Conservation (phyloP, 305 asterid genomes). For the Solanum hybrid region DNA sequence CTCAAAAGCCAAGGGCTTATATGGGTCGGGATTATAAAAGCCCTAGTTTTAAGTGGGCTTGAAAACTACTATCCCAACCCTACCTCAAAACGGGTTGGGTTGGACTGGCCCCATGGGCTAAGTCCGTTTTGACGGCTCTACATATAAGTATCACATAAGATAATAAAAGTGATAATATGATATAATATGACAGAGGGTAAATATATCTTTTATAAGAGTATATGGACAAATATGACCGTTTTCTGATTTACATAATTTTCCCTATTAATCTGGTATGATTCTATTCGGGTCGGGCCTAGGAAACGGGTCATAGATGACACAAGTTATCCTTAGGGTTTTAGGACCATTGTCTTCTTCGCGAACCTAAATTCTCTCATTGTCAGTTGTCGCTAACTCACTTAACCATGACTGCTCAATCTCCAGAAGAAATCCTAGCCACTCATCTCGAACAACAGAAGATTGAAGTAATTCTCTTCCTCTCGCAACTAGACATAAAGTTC, state of each 20-base stretch:
- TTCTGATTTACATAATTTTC: not conserved
- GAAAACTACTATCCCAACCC: not conserved
- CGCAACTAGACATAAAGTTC: not conserved
- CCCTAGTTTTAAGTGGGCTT: not conserved
- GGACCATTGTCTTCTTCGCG: not conserved
- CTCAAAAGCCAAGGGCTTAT: not conserved
- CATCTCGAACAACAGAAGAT: slow-evolving; percentile 38
- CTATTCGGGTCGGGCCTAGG: not conserved
- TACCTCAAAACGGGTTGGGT: too few relatives aligned
- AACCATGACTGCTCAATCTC: slow-evolving; percentile 39
- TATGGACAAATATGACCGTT: not conserved
- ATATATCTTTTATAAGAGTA: too few relatives aligned
- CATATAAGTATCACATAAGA: not conserved
- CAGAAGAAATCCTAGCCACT: slow-evolving; percentile 36
- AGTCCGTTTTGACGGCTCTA: not conserved
- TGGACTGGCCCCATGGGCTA: not conserved
- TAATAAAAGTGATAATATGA: not conserved
- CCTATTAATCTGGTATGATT: not conserved
- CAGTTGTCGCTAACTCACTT: not conserved
- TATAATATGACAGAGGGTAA: too few relatives aligned
- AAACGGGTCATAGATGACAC: not conserved
- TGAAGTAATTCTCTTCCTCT: slow-evolving; percentile 12
- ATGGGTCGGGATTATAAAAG: not conserved
- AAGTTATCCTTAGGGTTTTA: not conserved
- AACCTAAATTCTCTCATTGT: not conserved